phyloP scores from a whole-genome alignment of 1,284 basidiomycete species.

The Ceratobasidium sp. region DNA sequence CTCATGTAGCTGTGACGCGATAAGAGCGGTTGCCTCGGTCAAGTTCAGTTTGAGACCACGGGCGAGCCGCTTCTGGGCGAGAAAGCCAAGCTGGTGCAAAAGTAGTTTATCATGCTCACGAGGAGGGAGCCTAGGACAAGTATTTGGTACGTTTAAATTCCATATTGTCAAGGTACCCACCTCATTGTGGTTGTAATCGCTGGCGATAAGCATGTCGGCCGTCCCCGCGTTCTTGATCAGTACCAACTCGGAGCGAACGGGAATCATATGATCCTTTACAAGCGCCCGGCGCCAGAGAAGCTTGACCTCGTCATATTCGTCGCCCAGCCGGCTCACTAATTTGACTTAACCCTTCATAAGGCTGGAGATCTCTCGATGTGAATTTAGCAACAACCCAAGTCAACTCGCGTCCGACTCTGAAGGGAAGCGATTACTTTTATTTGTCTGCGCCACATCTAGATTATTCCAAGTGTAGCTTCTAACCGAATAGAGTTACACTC shows the following conservation, averaged over 20 bases:
- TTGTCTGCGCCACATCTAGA: too few species aligned
- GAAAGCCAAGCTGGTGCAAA: conserved; percentile 75
- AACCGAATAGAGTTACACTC: too few species aligned
- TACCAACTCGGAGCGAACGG: conserved; percentile 8
- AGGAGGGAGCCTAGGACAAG: conserved; percentile 46
- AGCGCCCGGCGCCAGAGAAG: conserved; percentile 4
- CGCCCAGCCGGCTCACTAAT: too few species aligned
- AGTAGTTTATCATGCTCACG: conserved; percentile 60
- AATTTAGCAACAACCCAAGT: too few species aligned
- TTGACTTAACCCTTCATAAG: too few species aligned
- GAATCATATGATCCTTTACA: neutral
- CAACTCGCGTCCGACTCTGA: too few species aligned
- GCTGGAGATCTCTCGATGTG: too few species aligned
- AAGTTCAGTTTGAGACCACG: conserved; percentile 89
- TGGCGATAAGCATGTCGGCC: conserved; percentile 40
- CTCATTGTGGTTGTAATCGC: conserved; percentile 22
- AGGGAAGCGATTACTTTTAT: too few species aligned
- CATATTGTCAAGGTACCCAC: neutral
- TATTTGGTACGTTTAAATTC: neutral
- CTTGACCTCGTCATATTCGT: neutral
- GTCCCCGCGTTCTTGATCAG: conserved; percentile 27
- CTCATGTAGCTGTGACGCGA: conserved; percentile 93
- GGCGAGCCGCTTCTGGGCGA: conserved; percentile 95
- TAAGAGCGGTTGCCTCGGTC: conserved; percentile 90
- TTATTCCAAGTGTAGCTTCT: too few species aligned